Conservation (phyloP, 371 early-diverging fungal genomes). For the Parasitella parasitica region DNA sequence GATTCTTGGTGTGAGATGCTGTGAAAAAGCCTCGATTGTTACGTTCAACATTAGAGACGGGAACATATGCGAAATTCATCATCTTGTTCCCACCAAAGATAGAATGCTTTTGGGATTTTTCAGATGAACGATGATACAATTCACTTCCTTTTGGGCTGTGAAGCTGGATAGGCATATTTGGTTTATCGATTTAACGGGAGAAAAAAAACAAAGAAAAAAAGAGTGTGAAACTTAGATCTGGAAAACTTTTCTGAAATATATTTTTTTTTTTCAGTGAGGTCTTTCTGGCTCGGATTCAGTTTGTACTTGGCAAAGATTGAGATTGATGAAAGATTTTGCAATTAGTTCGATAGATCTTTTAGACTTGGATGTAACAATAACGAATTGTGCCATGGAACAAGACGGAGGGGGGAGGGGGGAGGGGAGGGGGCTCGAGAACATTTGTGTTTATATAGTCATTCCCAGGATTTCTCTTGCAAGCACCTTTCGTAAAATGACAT, state of each 20-base stretch:
- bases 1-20: background rate
- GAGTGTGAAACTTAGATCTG: background rate
- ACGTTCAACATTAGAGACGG: background rate
- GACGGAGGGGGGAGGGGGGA: background rate
- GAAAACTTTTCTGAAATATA: background rate
- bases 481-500: no score
- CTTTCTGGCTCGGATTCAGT: background rate
- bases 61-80: slow-evolving; percentile 1
- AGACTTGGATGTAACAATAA: background rate
- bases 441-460: no score
- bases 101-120: background rate
- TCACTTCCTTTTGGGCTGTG: background rate
- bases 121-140: background rate
- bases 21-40: background rate
- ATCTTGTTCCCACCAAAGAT: background rate
- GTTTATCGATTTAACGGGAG: background rate
- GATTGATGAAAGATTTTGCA: background rate
- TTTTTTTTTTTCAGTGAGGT: background rate
- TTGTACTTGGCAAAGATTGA: no score
- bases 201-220: background rate
- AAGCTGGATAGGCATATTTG: slow-evolving; percentile 6
- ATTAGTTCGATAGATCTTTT: no score
- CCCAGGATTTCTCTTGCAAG: no score
- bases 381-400: background rate
- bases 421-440: background rate